phyloP scores from a whole-genome alignment of 441 rosid species.

The Francoa sonchifolia region DNA sequence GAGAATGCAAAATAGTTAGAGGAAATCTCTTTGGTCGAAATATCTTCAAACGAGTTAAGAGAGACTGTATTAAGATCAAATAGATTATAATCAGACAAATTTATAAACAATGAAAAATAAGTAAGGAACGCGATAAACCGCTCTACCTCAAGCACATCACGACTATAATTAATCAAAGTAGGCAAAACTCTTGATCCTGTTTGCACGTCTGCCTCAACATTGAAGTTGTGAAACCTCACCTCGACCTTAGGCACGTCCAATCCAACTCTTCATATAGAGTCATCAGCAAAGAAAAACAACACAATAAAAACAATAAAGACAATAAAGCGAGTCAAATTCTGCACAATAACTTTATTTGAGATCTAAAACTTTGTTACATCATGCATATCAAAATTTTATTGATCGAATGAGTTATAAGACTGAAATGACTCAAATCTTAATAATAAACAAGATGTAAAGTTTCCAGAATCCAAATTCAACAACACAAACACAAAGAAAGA shows the following conservation, averaged over 20 bases:
- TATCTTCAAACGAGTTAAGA: constrained; percentile 30
- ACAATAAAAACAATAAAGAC: too few relatives aligned
- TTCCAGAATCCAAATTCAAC: background rate
- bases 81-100: constrained; percentile 1
- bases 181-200: constrained; percentile 79
- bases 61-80: constrained; percentile 23
- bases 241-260: constrained; percentile 62
- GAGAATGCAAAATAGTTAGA: constrained; percentile 41
- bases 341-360: too few relatives aligned
- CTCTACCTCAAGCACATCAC: constrained; percentile 50
- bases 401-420: background rate
- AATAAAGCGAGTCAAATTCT: too few relatives aligned
- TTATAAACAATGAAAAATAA: background rate
- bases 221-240: constrained; percentile 59
- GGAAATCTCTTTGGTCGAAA: constrained; percentile 32
- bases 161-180: constrained; percentile 54
- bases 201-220: constrained; percentile 48
- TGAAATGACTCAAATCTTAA: background rate
- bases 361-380: too few relatives aligned
- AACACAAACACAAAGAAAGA: too few relatives aligned
- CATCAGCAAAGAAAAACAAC: background rate
- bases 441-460: background rate
- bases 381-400: background rate
- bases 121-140: background rate
- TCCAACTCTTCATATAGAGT: constrained; percentile 36